phyloP scores from a whole-genome alignment of 2,329 filamentous ascomycete genomes.

The Diaporthe sp. region DNA sequence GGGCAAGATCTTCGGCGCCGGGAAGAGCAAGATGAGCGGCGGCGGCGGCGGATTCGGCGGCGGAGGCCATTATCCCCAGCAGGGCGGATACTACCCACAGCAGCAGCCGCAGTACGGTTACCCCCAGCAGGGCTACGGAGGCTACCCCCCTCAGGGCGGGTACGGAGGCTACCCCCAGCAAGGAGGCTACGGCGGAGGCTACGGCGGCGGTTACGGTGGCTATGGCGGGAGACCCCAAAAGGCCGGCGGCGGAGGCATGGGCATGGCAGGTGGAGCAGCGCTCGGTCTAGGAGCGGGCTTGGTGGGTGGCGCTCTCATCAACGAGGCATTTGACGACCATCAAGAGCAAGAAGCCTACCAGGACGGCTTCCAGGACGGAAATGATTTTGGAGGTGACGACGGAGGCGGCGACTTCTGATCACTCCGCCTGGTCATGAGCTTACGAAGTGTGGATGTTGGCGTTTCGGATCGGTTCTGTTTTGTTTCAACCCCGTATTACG shows the following conservation, averaged over 20 bases:
- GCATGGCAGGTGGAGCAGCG: slow-evolving; percentile 79
- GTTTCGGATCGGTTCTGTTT: slow-evolving; percentile 13
- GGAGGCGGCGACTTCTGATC: slow-evolving; percentile 55
- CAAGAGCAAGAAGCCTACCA: slow-evolving; percentile 56
- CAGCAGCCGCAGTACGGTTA: slow-evolving; percentile 47
- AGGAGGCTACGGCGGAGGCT: slow-evolving; percentile 49
- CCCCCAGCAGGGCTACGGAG: slow-evolving; percentile 47
- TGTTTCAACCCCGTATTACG: slow-evolving; percentile 7
- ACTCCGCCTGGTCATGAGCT: background rate
- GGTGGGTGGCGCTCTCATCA: slow-evolving; percentile 81
- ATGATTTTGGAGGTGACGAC: slow-evolving; percentile 39
- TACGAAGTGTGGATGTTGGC: slow-evolving; percentile 15
- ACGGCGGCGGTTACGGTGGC: slow-evolving; percentile 48
- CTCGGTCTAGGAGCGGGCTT: slow-evolving; percentile 86
- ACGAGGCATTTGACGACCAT: slow-evolving; percentile 73
- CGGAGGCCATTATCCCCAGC: slow-evolving; percentile 48
- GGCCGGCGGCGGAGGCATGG: slow-evolving; percentile 61
- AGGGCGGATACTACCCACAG: slow-evolving; percentile 50
- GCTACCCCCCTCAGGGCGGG: slow-evolving; percentile 39
- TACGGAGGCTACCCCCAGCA: slow-evolving; percentile 46
- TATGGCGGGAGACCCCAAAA: slow-evolving; percentile 48
- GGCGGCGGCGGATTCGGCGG: slow-evolving; percentile 43
- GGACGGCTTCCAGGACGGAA: slow-evolving; percentile 45
- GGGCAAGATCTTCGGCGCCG: slow-evolving; percentile 63
- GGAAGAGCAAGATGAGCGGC: slow-evolving; percentile 57